Evolutionary conservation across 371 early-diverging fungal species (phyloP), one percentile per base, ranked within the genome.

Genomic region (Mortierella sp.): DNA sequence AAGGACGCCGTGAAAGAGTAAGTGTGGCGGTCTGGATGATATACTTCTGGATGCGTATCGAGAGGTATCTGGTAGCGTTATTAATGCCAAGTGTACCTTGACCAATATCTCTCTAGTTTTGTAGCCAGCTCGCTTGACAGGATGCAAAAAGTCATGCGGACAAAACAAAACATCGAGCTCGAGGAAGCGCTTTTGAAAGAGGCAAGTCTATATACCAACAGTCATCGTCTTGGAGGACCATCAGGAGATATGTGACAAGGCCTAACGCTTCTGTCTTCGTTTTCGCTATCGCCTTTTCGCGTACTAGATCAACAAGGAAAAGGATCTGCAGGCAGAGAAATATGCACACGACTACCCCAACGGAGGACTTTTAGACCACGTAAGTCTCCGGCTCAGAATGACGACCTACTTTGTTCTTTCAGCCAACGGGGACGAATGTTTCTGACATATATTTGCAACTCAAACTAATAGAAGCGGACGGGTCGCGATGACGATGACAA

Each of bases 1-100:
- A 93, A 91, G 71, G 95, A 95, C 35, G 96, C 96, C 0, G 94
- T 97, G 60, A 84, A 89, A 44, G 89, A 90, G 87, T 94, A 85
- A 71, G 82, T 44, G 27, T 43, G 43, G 43, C n/a, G 10, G 46
- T 10, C 21, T 51, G 51, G 5, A 21, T 4, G 4, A 21, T 54
- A 4, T 54, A 6, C 5, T 18, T 54, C 6, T 29, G 29, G 7
- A 32, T 60, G 5, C 12, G 16, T 12, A 14, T 4, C 32, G 60
- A 16, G 12, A 32, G 4, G 4, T 3, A 12, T 18, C 6, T 38
- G 18, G 1, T 4, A 0, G 6, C 21, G 0, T 6, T 2, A 2
- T 21, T 63, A 63, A 63, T 4, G 21, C 18, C 35, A 4, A 35
- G 65, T 18, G 7, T 32, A 35, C 3, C 68, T 68, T 21, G 21